Evolutionary conservation across 2,329 filamentous ascomycete species (phyloP).

Genomic region (Beauveria bassiana): DNA sequence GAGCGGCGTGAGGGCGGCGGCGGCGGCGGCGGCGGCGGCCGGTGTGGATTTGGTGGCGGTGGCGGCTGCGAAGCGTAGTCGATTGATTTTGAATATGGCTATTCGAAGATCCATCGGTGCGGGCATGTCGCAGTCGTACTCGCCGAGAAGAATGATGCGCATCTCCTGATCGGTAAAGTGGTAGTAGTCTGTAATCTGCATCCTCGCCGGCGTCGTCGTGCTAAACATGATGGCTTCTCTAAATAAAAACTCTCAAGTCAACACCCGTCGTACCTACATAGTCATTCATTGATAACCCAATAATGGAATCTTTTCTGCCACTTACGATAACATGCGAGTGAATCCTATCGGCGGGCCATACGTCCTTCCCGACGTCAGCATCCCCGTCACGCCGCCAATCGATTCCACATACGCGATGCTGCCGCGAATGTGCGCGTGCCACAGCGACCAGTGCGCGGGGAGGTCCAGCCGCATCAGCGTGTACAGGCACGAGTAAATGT

Average conservation of each 20-base stretch:
- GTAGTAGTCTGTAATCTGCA: background rate
- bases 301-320: background rate
- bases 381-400: background rate
- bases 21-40: background rate
- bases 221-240: background rate
- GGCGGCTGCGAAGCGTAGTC: background rate
- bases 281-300: too few relatives aligned
- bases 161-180: background rate
- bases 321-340: background rate
- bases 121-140: background rate
- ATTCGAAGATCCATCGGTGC: background rate
- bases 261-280: too few relatives aligned
- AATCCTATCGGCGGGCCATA: background rate
- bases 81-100: background rate
- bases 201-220: background rate
- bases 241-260: too few relatives aligned
- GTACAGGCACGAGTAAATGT: background rate
- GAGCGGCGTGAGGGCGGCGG: background rate
- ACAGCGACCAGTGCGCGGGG: background rate
- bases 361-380: background rate
- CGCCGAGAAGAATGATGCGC: background rate
- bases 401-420: background rate
- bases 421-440: background rate
- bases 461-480: background rate
- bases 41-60: background rate